phyloP scores from a whole-genome alignment of 305 asterid genomes.

The Rubia occidens region DNA sequence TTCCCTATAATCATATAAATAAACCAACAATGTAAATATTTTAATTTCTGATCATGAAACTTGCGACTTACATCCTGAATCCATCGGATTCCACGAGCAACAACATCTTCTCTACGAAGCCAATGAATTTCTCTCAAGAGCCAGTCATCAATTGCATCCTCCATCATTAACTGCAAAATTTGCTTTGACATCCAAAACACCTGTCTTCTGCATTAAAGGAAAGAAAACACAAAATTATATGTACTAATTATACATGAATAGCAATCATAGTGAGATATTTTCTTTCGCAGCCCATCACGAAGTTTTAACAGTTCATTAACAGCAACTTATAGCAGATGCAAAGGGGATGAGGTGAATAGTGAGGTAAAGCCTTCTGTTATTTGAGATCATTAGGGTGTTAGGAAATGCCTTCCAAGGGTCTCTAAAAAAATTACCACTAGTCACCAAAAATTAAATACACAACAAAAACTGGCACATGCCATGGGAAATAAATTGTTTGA shows the following conservation, averaged over 20 bases:
- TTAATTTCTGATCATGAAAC: conserved; percentile 14
- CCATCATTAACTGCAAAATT: conserved; percentile 94
- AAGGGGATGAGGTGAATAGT: not conserved
- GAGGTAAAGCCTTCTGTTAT: not conserved
- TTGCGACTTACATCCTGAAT: conserved; percentile 62
- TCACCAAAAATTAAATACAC: not conserved
- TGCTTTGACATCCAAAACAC: conserved; percentile 99
- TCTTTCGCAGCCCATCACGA: not conserved
- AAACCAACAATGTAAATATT: not conserved
- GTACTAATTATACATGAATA: conserved; percentile 19
- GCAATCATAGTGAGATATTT: conserved; percentile 10
- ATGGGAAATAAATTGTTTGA: not conserved
- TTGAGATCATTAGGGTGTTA: not conserved
- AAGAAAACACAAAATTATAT: not conserved
- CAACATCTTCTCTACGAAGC: conserved; percentile 78
- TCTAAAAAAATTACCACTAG: not conserved
- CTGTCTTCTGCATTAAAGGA: conserved; percentile 61
- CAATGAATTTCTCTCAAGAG: conserved; percentile 78
- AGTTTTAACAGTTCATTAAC: not conserved
- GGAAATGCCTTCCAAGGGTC: not conserved
- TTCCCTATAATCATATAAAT: not conserved
- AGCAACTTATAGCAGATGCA: not conserved
- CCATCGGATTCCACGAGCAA: conserved; percentile 83
- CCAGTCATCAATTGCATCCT: conserved; percentile 99
- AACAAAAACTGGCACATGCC: not conserved